Evolutionary conservation across 2,329 filamentous ascomycete species (phyloP).

Genomic region (Orbilia quercus): DNA sequence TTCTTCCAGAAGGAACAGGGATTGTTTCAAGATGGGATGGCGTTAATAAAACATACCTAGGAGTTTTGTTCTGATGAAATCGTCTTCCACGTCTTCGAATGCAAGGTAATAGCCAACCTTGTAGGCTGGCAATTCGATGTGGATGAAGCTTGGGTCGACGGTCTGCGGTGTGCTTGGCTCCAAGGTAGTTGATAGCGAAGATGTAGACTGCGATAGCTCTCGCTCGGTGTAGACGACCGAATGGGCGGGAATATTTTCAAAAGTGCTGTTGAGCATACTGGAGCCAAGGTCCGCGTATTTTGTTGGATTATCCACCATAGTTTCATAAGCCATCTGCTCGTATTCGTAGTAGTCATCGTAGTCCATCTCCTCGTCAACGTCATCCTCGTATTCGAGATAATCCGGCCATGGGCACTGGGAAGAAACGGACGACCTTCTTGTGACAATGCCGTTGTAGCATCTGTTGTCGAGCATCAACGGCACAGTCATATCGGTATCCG

Average conservation of each 20-base stretch:
- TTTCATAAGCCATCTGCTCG: slow-evolving; percentile 44
- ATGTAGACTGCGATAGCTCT: slow-evolving; percentile 34
- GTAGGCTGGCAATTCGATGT: slow-evolving; percentile 54
- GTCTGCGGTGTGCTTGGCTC: slow-evolving; percentile 42
- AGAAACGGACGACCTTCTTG: slow-evolving; percentile 36
- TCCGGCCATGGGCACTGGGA: slow-evolving; percentile 51
- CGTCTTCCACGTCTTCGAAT: slow-evolving; percentile 45
- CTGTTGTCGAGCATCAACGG: slow-evolving; percentile 40
- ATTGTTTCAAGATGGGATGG: slow-evolving; percentile 30
- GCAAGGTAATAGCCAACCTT: slow-evolving; percentile 51
- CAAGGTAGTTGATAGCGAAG: slow-evolving; percentile 32
- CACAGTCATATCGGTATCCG: slow-evolving; percentile 36
- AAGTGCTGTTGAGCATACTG: slow-evolving; percentile 42
- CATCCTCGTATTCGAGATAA: slow-evolving; percentile 50
- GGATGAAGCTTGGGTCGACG: slow-evolving; percentile 42
- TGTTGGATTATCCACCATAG: slow-evolving; percentile 25
- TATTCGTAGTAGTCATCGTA: slow-evolving; percentile 55
- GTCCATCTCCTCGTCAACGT: slow-evolving; percentile 48
- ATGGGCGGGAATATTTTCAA: slow-evolving; percentile 35
- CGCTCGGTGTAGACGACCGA: slow-evolving; percentile 37
- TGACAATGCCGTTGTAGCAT: slow-evolving; percentile 14
- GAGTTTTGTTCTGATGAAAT: slow-evolving; percentile 50
- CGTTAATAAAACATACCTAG: slow-evolving; percentile 43
- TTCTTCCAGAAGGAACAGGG: slow-evolving; percentile 38
- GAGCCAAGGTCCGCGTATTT: slow-evolving; percentile 51